Evolutionary conservation across 441 rosid genomes (phyloP).

Genomic region (Adansonia grandidieri): DNA sequence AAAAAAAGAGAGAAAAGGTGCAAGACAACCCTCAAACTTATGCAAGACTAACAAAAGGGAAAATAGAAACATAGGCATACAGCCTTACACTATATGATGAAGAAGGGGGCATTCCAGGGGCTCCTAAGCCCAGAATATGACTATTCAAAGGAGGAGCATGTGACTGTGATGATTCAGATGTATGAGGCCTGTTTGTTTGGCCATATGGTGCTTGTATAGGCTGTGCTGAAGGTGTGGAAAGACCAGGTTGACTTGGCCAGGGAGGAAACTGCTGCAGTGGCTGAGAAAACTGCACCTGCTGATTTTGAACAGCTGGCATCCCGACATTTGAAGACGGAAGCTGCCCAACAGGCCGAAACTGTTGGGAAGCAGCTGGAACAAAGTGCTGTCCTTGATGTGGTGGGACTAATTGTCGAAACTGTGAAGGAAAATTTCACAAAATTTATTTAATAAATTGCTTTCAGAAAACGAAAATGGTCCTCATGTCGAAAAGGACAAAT

Average conservation of each 20-base stretch:
- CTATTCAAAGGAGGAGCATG: constrained; percentile 48
- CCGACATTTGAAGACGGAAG: constrained; percentile 59
- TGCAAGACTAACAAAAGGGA: not conserved
- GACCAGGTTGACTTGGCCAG: constrained; percentile 78
- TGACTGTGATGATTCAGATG: constrained; percentile 55
- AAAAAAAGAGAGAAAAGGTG: constrained; percentile 14
- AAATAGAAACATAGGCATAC: constrained; percentile 25
- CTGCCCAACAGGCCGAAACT: constrained; percentile 76
- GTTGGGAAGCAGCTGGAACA: constrained; percentile 64
- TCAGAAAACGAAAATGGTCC: constrained; percentile 1
- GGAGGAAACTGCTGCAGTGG: constrained; percentile 71
- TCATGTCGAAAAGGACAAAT: constrained; percentile 15
- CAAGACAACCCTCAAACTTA: not conserved
- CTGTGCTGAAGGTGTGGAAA: constrained; percentile 58
- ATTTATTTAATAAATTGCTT: constrained; percentile 12
- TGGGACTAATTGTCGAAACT: constrained; percentile 78
- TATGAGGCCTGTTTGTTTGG: constrained; percentile 62
- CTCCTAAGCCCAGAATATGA: constrained; percentile 49
- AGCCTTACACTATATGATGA: constrained; percentile 61
- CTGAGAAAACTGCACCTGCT: constrained; percentile 67
- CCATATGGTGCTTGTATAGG: constrained; percentile 57
- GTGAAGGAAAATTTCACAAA: constrained; percentile 32
- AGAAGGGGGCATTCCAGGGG: constrained; percentile 56
- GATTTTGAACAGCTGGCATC: constrained; percentile 59
- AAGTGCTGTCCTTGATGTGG: constrained; percentile 70